A percentile compares a stretch with the other conserved stretches of the same genome.
These are phyloP conservation scores for Leishmania gerbilli DNA, from an alignment of 208 protist genomes.

Conservation along the genomic window DNA sequence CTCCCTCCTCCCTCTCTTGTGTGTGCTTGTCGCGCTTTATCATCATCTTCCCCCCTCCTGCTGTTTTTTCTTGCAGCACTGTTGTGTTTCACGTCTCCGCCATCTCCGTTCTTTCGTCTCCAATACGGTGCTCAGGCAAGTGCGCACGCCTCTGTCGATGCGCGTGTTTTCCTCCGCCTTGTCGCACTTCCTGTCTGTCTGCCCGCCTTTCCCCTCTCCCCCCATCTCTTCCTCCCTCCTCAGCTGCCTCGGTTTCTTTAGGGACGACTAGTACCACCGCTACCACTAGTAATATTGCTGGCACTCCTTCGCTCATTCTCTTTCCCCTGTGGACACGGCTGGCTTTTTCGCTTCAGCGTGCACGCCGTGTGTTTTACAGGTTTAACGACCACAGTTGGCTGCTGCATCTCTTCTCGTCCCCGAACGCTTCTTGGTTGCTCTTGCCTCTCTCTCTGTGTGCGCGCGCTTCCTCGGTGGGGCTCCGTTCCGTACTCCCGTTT, in stretches of 20 bases:
- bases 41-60: too few relatives aligned
- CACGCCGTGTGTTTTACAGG: background rate
- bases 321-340: background rate
- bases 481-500: background rate
- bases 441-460: background rate
- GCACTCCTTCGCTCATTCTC: background rate
- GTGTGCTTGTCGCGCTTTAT: background rate
- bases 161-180: background rate
- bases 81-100: background rate
- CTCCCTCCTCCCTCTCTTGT: background rate
- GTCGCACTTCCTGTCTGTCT: background rate
- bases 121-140: background rate
- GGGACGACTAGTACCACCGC: background rate
- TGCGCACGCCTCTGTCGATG: background rate
- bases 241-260: background rate
- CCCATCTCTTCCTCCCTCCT: background rate
- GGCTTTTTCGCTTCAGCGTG: background rate
- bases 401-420: background rate
- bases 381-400: background rate
- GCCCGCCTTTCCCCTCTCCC: background rate
- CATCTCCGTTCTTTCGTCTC: background rate
- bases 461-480: background rate
- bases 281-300: background rate
- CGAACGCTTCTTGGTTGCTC: background rate
- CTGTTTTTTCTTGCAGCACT: background rate